These are phyloP conservation scores for Ilyonectria sp. DNA, from an alignment of 2,329 filamentous ascomycete genomes.

Conservation along the genomic window DNA sequence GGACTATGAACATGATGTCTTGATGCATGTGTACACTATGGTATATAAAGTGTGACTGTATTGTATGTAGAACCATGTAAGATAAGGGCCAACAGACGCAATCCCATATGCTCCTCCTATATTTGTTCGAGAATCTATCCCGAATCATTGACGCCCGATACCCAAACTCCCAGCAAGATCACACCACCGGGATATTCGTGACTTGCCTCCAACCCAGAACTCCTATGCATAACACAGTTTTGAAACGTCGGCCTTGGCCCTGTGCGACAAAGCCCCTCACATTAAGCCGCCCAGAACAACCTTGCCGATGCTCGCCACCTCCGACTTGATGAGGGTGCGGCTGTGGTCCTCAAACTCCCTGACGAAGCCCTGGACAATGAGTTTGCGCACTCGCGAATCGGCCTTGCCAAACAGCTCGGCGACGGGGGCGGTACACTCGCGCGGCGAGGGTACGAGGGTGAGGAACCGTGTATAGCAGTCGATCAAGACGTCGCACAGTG, in stretches of 20 bases:
- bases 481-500: slow-evolving; percentile 94
- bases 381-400: slow-evolving; percentile 87
- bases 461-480: slow-evolving; percentile 90
- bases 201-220: slow-evolving; percentile 40
- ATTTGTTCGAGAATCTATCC: slow-evolving; percentile 17
- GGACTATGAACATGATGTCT: slow-evolving; percentile 7
- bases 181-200: slow-evolving; percentile 40
- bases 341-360: slow-evolving; percentile 95
- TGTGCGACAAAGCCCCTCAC: slow-evolving; percentile 52
- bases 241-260: slow-evolving; percentile 16
- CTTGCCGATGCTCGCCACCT: slow-evolving; percentile 88
- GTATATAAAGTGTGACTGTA: slow-evolving; percentile 10
- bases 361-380: slow-evolving; percentile 88
- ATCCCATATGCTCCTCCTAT: slow-evolving; percentile 13
- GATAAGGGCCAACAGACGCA: slow-evolving; percentile 11
- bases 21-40: slow-evolving; percentile 21
- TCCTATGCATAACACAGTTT: slow-evolving; percentile 32
- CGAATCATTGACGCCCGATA: slow-evolving; percentile 6
- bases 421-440: slow-evolving; percentile 78
- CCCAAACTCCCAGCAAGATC: slow-evolving; percentile 42
- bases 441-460: slow-evolving; percentile 80
- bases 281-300: slow-evolving; percentile 91
- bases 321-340: slow-evolving; percentile 80
- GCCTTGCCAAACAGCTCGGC: slow-evolving; percentile 93
- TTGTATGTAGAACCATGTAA: slow-evolving; percentile 13